Base-by-base conservation (phyloP, 495 filamentous ascomycete genomes). In the Penicillium coffeae region DNA sequence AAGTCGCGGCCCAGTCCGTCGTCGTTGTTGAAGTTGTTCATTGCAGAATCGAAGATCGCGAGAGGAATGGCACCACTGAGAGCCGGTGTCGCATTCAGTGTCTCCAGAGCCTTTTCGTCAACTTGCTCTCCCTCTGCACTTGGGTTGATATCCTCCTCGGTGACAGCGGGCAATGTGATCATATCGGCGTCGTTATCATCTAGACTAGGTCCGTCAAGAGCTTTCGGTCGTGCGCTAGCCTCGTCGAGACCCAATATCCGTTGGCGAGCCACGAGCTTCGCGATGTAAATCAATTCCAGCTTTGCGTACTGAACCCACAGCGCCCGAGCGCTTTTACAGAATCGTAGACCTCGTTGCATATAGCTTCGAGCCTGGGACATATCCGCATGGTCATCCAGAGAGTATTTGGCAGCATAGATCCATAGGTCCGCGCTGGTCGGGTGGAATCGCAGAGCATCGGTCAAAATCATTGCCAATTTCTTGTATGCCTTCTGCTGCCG, bases 291-390 rank as follows among this genome's bases (percentile, higher is more conserved):
- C 81, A 95, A 85, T 72, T 98, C 93, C 68, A 95, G 76, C 65
- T 87, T 87, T 0, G 84, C 84, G 69, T 96, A 98, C 67, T 94
- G 87, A 30, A 94, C 56, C 93, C 92, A 97, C 30, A 97, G 58
- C 10, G 71, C 65, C 50, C 73, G 77, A 21, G 84, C 82, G 18
- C 70, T 78, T 46, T 83, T 87, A 65, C 90, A 95, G 61, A 96
- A 95, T 38, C 93, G 76, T 43, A 95, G 74, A 10, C 93, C 93
- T 14, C 92, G 74, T 62, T 90, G 85, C 81, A 97, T 86, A 59
- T 92, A 95, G 47, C 86, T 88, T 22, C 93, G 69, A 9, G 89
- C 90, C 19, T 83, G 82, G 45, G 81, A 83, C 79, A 97, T 93
- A 68, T 97, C 92, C 4, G 82, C 86, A 50, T 86, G 78, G 9